Conservation (phyloP, 1,284 basidiomycete genomes). For the Rhodofomes roseus region DNA sequence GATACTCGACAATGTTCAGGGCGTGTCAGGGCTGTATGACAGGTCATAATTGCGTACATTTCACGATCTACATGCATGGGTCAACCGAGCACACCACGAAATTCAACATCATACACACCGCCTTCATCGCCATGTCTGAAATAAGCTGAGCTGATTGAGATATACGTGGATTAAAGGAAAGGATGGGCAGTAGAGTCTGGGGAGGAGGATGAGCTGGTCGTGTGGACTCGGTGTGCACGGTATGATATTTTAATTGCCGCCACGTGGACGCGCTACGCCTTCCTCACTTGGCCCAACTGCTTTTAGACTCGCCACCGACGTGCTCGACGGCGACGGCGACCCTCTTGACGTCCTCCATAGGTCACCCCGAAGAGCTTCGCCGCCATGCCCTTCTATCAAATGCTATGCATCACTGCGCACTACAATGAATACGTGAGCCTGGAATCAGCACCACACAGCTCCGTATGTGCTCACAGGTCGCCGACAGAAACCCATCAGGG, state of each 20-base stretch:
- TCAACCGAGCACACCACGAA: neutral
- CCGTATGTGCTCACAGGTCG: conserved; percentile 2
- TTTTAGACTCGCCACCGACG: neutral
- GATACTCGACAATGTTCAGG: conserved; percentile 26
- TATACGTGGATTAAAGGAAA: neutral
- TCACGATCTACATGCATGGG: conserved; percentile 50
- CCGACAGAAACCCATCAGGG: conserved; percentile 68
- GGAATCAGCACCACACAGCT: neutral
- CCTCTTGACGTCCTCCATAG: neutral
- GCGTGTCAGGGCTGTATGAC: conserved; percentile 8
- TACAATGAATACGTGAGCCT: conserved; percentile 64
- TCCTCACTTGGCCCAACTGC: neutral
- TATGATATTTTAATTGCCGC: neutral
- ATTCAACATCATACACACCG: conserved; percentile 10
- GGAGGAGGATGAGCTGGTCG: neutral
- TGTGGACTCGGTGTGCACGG: neutral
- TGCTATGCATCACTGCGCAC: conserved; percentile 76
- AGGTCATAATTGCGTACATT: conserved; percentile 45
- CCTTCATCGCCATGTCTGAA: conserved; percentile 20
- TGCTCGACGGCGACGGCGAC: neutral
- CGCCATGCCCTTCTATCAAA: conserved; percentile 77
- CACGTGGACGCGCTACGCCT: conserved; percentile 2
- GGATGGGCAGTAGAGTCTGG: neutral
- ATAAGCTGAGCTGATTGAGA: neutral
- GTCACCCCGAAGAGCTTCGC: neutral